phyloP scores from a whole-genome alignment of 2,329 filamentous ascomycete species.

The Beauveria caledonica region DNA sequence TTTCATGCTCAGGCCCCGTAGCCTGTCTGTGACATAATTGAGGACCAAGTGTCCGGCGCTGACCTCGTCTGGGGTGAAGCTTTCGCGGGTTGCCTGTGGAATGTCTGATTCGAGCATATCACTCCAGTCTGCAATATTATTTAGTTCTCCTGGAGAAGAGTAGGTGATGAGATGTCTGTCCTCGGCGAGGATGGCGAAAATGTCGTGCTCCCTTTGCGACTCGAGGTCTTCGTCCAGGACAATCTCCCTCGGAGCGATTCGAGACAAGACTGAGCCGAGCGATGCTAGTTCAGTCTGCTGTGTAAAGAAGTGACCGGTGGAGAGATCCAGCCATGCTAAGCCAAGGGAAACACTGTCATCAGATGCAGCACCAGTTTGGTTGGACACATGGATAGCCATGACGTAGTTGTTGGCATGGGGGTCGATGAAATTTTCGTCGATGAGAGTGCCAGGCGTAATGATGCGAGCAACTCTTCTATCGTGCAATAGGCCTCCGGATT shows the following conservation, averaged over 20 bases:
- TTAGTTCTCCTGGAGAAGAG: constrained; percentile 40
- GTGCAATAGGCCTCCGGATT: constrained; percentile 71
- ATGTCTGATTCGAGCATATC: constrained; percentile 70
- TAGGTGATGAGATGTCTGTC: constrained; percentile 73
- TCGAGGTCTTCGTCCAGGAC: constrained; percentile 62
- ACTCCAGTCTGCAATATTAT: constrained; percentile 57
- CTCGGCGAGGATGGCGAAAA: constrained; percentile 63
- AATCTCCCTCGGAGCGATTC: constrained; percentile 78
- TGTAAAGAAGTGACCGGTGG: constrained; percentile 89
- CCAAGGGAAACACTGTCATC: constrained; percentile 44
- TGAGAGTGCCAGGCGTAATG: constrained; percentile 88
- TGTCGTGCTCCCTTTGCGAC: constrained; percentile 46
- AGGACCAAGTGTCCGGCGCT: constrained; percentile 73
- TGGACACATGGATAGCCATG: constrained; percentile 62
- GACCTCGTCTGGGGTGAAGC: constrained; percentile 63
- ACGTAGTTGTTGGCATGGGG: constrained; percentile 91
- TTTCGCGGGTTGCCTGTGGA: constrained; percentile 37
- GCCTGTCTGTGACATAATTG: constrained; percentile 70
- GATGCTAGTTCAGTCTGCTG: constrained; percentile 63
- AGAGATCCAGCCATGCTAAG: constrained; percentile 88
- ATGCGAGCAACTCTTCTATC: constrained; percentile 79
- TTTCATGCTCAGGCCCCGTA: constrained; percentile 71
- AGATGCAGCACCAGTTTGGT: neutral
- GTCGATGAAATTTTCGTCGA: constrained; percentile 97
- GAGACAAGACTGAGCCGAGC: constrained; percentile 71